Evolutionary conservation across 441 rosid species (phyloP).

Genomic region (Omphalea diandra): DNA sequence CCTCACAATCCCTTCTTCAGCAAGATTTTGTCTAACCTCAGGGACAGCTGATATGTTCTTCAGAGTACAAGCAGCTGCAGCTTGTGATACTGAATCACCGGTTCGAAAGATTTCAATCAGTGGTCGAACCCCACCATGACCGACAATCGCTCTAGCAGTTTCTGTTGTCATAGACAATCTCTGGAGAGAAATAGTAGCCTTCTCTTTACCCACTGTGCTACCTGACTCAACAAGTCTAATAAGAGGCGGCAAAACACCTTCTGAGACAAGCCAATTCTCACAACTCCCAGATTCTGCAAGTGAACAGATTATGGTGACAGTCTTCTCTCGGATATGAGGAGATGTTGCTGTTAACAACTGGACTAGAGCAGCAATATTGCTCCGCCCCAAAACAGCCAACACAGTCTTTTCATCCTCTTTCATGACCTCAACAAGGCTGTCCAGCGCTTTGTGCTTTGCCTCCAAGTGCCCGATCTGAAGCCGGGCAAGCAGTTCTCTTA

Average conservation of each 20-base stretch:
- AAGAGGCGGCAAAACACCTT: constrained; percentile 76
- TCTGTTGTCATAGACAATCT: constrained; percentile 72
- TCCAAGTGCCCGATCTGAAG: constrained; percentile 96
- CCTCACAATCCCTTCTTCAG: constrained; percentile 77
- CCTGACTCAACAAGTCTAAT: constrained; percentile 90
- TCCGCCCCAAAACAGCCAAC: constrained; percentile 52
- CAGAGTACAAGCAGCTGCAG: constrained; percentile 77
- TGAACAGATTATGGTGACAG: constrained; percentile 62
- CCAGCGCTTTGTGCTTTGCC: constrained; percentile 84
- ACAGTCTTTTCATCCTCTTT: constrained; percentile 80
- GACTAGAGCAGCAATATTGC: constrained; percentile 72
- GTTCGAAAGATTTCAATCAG: constrained; percentile 69
- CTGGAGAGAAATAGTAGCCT: constrained; percentile 76
- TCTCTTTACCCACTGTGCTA: constrained; percentile 63
- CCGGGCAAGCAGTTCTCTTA: constrained; percentile 76
- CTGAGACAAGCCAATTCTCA: constrained; percentile 84
- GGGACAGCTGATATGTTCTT: constrained; percentile 87
- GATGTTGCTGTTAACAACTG: constrained; percentile 76
- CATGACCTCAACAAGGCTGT: constrained; percentile 65
- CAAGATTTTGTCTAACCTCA: constrained; percentile 69
- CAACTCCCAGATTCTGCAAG: constrained; percentile 79
- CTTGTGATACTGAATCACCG: constrained; percentile 89
- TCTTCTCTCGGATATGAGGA: constrained; percentile 66
- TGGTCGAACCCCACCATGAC: constrained; percentile 74
- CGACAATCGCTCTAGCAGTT: constrained; percentile 78